A percentile compares a stretch with the other conserved stretches of the same genome.
Conservation (phyloP, 2,329 filamentous ascomycete species). For the Trichoderma sp. region DNA sequence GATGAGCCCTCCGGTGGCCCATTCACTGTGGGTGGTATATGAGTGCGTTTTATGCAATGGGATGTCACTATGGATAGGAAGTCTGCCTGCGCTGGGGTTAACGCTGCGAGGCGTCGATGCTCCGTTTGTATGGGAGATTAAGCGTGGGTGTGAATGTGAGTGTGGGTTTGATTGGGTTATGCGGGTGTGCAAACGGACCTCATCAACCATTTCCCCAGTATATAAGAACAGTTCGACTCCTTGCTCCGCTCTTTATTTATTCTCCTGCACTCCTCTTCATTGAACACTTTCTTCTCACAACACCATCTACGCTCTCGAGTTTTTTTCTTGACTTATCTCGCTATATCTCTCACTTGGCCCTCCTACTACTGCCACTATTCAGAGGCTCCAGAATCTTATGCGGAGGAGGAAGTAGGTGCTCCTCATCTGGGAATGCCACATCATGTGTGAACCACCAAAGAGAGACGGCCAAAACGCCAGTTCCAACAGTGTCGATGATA, state of each 20-base stretch:
- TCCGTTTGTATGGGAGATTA: background rate
- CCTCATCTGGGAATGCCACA: background rate
- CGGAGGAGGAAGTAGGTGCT: background rate
- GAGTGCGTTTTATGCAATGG: background rate
- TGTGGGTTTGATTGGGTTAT: background rate
- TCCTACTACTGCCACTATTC: background rate
- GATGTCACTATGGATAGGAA: background rate
- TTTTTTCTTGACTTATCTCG: background rate
- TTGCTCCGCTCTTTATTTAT: background rate
- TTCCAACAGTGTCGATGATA: slow-evolving; percentile 35
- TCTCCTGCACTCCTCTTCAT: background rate
- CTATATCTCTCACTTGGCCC: background rate
- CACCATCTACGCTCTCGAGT: too few species aligned
- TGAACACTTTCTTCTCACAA: background rate
- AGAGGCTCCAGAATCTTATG: background rate
- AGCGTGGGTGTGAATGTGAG: background rate
- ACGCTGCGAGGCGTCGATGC: background rate
- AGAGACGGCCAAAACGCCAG: background rate
- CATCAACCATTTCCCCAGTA: background rate
- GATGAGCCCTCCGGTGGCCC: background rate
- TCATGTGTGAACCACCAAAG: background rate
- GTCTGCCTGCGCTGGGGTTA: background rate
- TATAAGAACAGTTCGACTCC: background rate
- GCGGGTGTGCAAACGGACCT: background rate
- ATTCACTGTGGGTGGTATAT: background rate